Evolutionary conservation across 345 rosid species (phyloP).

Genomic region (Zanthoxylum bungeanum): DNA sequence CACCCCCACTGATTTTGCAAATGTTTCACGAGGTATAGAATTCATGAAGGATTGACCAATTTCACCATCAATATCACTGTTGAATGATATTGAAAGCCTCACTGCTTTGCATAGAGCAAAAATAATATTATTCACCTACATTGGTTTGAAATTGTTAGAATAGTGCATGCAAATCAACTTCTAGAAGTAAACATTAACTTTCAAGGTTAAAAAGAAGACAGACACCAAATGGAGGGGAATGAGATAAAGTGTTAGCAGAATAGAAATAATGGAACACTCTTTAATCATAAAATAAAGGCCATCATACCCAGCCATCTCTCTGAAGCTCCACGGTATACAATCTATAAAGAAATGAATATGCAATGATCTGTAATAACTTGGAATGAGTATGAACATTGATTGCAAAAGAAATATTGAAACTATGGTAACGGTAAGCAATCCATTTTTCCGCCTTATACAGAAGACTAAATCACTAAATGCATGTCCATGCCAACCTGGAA

Average conservation of each 20-base stretch:
- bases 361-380: neutral
- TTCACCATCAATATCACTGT: slow-evolving; percentile 23
- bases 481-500: neutral
- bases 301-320: neutral
- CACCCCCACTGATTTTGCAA: slow-evolving; percentile 42
- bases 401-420: neutral
- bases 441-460: neutral
- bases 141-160: slow-evolving; percentile 17
- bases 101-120: slow-evolving; percentile 70
- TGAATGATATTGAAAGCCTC: slow-evolving; percentile 39
- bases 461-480: neutral
- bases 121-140: slow-evolving; percentile 68
- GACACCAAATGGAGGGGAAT: slow-evolving; percentile 3
- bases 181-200: neutral
- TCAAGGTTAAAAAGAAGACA: neutral
- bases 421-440: neutral
- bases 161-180: slow-evolving; percentile 10
- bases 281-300: neutral
- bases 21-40: slow-evolving; percentile 31
- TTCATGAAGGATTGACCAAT: slow-evolving; percentile 19
- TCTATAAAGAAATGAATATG: neutral
- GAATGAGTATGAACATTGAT: neutral
- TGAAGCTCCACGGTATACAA: neutral
- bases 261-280: neutral
- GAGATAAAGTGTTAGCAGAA: neutral